Evolutionary conservation across 805 yeast genomes (phyloP), one percentile per base, ranked within the genome.

Genomic region (Starmerella geochares): DNA sequence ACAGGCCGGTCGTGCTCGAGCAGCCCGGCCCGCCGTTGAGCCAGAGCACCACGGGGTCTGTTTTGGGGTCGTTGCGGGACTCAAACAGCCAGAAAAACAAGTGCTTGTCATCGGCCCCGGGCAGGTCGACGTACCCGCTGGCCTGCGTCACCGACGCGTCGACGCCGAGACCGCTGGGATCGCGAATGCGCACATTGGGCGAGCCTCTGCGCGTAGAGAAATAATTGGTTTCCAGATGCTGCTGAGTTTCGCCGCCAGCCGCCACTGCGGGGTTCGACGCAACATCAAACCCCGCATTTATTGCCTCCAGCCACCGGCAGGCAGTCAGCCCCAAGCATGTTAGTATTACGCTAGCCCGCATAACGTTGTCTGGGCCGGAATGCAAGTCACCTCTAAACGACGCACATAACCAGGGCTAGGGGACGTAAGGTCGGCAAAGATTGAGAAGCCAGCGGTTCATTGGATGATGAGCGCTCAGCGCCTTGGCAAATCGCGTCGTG

Each of bases 21-120:
- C 96, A 86, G 14, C 96, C 96, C 32, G 96, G 96, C 4, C 96
- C 96, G 57, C 96, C 96, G 64, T 87, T 87, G 60, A 87, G 72
- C 96, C 95, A 86, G 59, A 88, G 72, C 50, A 88, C 76, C 16
- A 86, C 74, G 2, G 96, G 96, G 66, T 88, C 96, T 48, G 71
- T 85, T 47, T 67, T 68, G 3, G 96, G 96, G 65, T 86, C 88
- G 60, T 83, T 82, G 71, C 96, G 79, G 49, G 92, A 81, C 68
- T 88, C 96, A 58, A 88, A 88, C 60, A 82, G 80, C 94, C 94
- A 86, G 70, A 80, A 88, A 67, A 87, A 88, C 65, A 88, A 82
- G 67, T 86, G 94, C 65, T 85, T 85, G 60, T 80, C 85, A 53
- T 80, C 85, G 54, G 77, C 80, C 7, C 33, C 45, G 48, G 68